Evolutionary conservation across 768 basidiomycete species (phyloP).

Genomic region (Postia placenta): DNA sequence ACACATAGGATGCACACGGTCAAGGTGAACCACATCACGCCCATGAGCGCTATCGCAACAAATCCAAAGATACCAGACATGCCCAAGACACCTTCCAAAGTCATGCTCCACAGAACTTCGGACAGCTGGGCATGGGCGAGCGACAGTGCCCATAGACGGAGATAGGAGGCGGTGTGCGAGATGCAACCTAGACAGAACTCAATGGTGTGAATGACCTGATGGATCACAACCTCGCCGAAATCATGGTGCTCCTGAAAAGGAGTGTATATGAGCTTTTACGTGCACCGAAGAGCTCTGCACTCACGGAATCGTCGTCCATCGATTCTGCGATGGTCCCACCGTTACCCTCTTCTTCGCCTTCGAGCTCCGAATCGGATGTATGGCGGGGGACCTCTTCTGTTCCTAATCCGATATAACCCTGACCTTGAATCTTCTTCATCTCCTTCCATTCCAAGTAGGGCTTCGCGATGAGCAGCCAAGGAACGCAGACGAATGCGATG

Average conservation of each 20-base stretch:
- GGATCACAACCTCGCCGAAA: slow-evolving; percentile 91
- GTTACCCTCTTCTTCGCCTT: slow-evolving; percentile 79
- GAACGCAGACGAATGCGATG: slow-evolving; percentile 82
- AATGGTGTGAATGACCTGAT: slow-evolving; percentile 98
- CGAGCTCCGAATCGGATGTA: slow-evolving; percentile 56
- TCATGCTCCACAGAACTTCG: slow-evolving; percentile 91
- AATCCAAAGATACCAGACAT: slow-evolving; percentile 58
- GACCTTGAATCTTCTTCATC: slow-evolving; percentile 71
- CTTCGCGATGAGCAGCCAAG: slow-evolving; percentile 90
- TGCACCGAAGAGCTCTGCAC: slow-evolving; percentile 25
- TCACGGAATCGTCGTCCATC: slow-evolving; percentile 68
- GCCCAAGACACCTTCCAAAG: slow-evolving; percentile 55
- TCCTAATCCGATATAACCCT: slow-evolving; percentile 75
- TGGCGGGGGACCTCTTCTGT: slow-evolving; percentile 49
- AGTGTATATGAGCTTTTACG: slow-evolving; percentile 6
- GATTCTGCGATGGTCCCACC: slow-evolving; percentile 70
- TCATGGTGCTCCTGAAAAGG: slow-evolving; percentile 71
- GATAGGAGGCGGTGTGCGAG: slow-evolving; percentile 92
- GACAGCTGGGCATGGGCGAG: slow-evolving; percentile 97
- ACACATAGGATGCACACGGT: slow-evolving; percentile 81
- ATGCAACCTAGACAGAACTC: slow-evolving; percentile 99
- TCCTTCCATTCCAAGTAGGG: slow-evolving; percentile 92
- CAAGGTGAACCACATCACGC: slow-evolving; percentile 68
- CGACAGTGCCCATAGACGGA: slow-evolving; percentile 95
- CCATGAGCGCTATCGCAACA: slow-evolving; percentile 38